Base-by-base conservation (phyloP, 140 eudicot species). In the Stevia rebaudiana region DNA sequence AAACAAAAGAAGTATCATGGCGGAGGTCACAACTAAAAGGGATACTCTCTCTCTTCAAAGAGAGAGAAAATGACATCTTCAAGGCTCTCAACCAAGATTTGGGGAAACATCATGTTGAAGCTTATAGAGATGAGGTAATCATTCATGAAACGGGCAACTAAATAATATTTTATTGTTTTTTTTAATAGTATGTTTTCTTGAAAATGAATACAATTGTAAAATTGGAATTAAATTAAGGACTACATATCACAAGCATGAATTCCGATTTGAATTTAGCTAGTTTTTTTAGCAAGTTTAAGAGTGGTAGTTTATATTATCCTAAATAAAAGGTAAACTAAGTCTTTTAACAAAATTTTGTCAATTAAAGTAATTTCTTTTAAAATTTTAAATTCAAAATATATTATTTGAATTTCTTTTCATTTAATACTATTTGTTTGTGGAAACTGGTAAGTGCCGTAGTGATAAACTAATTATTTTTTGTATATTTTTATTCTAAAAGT, bases 61-160 rank as follows among this genome's bases (percentile, higher is more conserved):
- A 86, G 53, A 79, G 62, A 65, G 95, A 89, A 59, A 78, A 33
- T 68, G 88, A 76, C 15, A 83, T 89, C 0, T 74, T 52, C 42
- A 48, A 23, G 8, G 97, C 97, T 46, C 95, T 89, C 16, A 50
- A 72, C 9, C 91, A 82, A 52, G 97, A 89, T 56, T 54, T 89
- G 65, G 97, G 95, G 0, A 85, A 86, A 68, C 97, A 86, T 59
- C 79, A 63, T 13, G 88, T 76, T 35, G 95, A 89, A 43, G 77
- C 95, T 2, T 89, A 71, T 24, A 77, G 95, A 70, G 97, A 89
- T 73, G 97, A 89, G 95, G 97, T 87, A 73, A 68, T 41, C 46
- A 30, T 50, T 50, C 54, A 41, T 72, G 24, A 49, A 2, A n/a
- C 39, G 16, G 11, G 16, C 11, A 46, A 11, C 8, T 11, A 28